These are phyloP conservation scores for Linum lewisii DNA, from an alignment of 345 rosid species.

Conservation along the genomic window DNA sequence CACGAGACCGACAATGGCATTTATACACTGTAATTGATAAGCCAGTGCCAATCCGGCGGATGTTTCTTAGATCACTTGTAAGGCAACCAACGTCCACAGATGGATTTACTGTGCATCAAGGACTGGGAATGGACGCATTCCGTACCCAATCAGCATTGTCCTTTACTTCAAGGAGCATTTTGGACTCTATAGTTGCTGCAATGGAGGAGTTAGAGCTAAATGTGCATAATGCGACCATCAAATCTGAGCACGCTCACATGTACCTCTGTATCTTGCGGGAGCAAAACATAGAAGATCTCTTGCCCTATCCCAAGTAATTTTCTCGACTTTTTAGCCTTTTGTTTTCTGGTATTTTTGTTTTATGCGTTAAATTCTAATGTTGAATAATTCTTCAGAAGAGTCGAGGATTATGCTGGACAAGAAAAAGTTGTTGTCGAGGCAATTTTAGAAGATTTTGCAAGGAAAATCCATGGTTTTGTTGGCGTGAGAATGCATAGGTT, in stretches of 20 bases:
- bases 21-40: constrained; percentile 79
- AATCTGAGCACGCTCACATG: constrained; percentile 90
- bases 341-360: constrained; percentile 6
- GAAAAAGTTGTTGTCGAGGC: constrained; percentile 65
- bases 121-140: constrained; percentile 36
- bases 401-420: constrained; percentile 53
- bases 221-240: constrained; percentile 68
- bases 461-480: constrained; percentile 58
- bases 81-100: constrained; percentile 72
- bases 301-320: constrained; percentile 72
- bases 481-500: constrained; percentile 91
- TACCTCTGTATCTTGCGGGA: constrained; percentile 83
- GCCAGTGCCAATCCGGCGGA: constrained; percentile 66
- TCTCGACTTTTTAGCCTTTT: constrained; percentile 12
- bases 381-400: constrained; percentile 46
- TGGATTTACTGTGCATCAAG: constrained; percentile 52
- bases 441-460: constrained; percentile 69
- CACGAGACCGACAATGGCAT: constrained; percentile 95
- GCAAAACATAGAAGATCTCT: constrained; percentile 82
- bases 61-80: constrained; percentile 94
- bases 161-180: constrained; percentile 70
- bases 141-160: constrained; percentile 40
- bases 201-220: constrained; percentile 98
- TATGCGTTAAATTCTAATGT: constrained; percentile 17
- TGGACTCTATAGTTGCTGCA: constrained; percentile 79